These are phyloP conservation scores for Candida piceae DNA, from an alignment of 805 yeast genomes.

Conservation along the genomic window DNA sequence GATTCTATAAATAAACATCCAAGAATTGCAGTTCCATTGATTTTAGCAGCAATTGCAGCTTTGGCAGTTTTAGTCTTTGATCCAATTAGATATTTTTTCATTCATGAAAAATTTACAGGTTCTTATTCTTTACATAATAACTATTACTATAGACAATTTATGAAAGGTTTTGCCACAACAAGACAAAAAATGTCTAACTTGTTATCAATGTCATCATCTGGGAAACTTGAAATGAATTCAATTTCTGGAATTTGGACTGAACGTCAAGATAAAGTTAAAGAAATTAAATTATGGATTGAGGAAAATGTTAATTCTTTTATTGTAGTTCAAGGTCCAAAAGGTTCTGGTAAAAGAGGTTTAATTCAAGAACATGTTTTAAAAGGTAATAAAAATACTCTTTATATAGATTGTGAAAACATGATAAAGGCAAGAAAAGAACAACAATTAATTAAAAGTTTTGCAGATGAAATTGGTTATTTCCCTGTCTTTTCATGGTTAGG, in stretches of 20 bases:
- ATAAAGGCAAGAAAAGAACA: conserved; percentile 72
- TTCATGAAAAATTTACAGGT: conserved; percentile 66
- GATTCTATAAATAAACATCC: conserved; percentile 70
- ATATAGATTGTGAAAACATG: conserved; percentile 74
- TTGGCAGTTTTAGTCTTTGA: conserved; percentile 84
- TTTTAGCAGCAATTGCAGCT: conserved; percentile 75
- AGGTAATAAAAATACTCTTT: conserved; percentile 56
- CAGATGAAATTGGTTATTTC: conserved; percentile 80
- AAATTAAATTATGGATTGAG: conserved; percentile 69
- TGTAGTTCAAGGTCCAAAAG: conserved; percentile 87
- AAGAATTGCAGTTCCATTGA: conserved; percentile 72
- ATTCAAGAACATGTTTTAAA: conserved; percentile 63
- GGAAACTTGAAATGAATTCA: conserved; percentile 13
- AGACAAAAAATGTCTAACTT: conserved; percentile 22
- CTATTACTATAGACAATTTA: conserved; percentile 32
- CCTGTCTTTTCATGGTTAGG: conserved; percentile 94
- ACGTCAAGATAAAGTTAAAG: conserved; percentile 60
- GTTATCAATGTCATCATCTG: conserved; percentile 9
- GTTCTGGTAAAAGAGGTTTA: conserved; percentile 85
- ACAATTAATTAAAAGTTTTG: conserved; percentile 58
- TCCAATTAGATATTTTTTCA: conserved; percentile 81
- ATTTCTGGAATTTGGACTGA: conserved; percentile 55
- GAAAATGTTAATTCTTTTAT: conserved; percentile 92
- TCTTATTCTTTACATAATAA: conserved; percentile 48
- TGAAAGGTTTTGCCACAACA: conserved; percentile 26